Base-by-base conservation (phyloP, 306 rosid species). In the Prunus salicina region DNA sequence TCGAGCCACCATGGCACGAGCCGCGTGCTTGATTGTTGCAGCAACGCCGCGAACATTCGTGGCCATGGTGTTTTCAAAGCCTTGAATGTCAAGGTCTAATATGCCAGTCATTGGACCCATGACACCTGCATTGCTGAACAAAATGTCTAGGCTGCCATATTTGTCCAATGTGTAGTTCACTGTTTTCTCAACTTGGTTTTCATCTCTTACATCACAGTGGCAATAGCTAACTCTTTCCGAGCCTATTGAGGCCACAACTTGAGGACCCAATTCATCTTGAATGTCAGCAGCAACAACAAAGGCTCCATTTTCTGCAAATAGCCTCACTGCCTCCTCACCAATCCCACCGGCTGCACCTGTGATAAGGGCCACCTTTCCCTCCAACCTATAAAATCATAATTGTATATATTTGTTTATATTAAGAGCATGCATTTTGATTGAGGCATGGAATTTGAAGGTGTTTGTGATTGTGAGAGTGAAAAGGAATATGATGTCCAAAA, bases 331-430 rank as follows among this genome's bases (percentile, higher is more conserved):
- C 41, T 84, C 96, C 82, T 85, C 95, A 0, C 98, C 98, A 62
- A 94, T 94, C 9, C 98, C 98, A 51, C 97, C 89, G 0, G 97
- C 96, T 19, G 83, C 98, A 1, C 98, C 98, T 0, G 98, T 94
- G 34, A 94, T 76, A 2, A 94, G 66, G 20, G 95, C 95, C 67
- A 94, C 96, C 85, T 92, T 94, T 46, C 96, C 96, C 77, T 92
- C 89, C 78, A 94, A 83, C 85, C 97, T 94, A 43, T 6, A 27
- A 62, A 55, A 9, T 20, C 9, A 8, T 55, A 20, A 9, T 19
- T 3, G 12, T 56, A 7, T 19, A 52, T 52, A 52, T 18, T 18
- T 19, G 3, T 55, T 12, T 51, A 51, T 5, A 4, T 52, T 38
- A 38, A 7, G 43, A 38, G 43, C 43, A 52, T 3, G 16, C 16